phyloP scores from a whole-genome alignment of 768 basidiomycete species.

The Saitozyma sp. region DNA sequence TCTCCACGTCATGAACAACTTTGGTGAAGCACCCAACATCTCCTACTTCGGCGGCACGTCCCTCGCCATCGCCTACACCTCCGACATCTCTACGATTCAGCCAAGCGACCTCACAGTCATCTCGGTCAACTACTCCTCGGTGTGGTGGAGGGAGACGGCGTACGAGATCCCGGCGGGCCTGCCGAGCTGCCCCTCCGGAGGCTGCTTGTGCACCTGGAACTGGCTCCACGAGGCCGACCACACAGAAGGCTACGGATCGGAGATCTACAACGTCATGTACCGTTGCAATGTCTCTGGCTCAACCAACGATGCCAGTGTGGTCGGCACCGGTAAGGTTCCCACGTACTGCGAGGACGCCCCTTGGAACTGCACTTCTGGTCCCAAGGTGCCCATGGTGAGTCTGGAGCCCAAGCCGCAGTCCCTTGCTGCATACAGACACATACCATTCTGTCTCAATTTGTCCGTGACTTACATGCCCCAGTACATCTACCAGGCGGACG shows the following conservation, averaged over 20 bases:
- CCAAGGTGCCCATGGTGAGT: conserved; percentile 55
- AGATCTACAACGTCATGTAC: conserved; percentile 30
- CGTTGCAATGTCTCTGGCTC: conserved; percentile 35
- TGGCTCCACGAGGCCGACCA: conserved; percentile 56
- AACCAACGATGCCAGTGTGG: conserved; percentile 14
- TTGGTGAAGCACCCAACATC: conserved; percentile 17
- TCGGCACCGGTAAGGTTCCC: conserved; percentile 20
- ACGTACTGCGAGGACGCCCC: conserved; percentile 20
- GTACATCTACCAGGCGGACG: conserved; percentile 54
- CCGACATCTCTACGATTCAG: conserved; percentile 60
- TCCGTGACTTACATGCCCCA: neutral
- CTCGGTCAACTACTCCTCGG: conserved; percentile 72
- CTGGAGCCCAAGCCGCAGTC: neutral
- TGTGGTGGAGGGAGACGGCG: conserved; percentile 69
- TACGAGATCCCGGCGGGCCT: conserved; percentile 68
- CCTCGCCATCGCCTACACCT: conserved; percentile 75
- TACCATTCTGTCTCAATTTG: neutral
- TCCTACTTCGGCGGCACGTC: conserved; percentile 50
- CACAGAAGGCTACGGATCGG: neutral
- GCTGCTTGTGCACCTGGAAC: conserved; percentile 57
- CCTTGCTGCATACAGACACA: neutral
- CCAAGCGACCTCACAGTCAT: conserved; percentile 73
- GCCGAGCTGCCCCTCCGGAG: conserved; percentile 67
- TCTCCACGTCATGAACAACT: conserved; percentile 30
- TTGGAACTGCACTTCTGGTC: conserved; percentile 22